Conservation (phyloP, 768 basidiomycete species). For the Naematelia encephala region DNA sequence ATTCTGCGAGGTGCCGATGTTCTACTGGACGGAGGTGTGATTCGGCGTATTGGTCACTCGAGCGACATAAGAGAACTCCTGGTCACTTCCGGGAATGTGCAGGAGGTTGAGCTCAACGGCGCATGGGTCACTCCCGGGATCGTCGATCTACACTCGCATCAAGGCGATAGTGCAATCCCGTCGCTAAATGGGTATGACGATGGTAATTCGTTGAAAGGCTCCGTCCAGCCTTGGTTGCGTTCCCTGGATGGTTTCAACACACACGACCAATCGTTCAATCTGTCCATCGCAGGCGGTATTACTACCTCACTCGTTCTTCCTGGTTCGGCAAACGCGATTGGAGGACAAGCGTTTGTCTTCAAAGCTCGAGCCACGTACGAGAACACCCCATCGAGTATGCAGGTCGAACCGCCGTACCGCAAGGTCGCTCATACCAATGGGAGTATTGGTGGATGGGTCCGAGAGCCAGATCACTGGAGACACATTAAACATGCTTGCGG, state of each 20-base stretch:
- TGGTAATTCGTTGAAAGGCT: constrained; percentile 64
- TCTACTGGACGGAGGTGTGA: constrained; percentile 61
- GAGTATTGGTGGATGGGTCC: constrained; percentile 8
- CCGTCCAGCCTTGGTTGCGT: constrained; percentile 61
- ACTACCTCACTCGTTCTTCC: constrained; percentile 79
- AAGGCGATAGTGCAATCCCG: constrained; percentile 70
- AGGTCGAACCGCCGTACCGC: constrained; percentile 68
- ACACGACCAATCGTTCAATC: constrained; percentile 69
- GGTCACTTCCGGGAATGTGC: constrained; percentile 42
- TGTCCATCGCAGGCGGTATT: constrained; percentile 80
- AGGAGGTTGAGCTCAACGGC: constrained; percentile 59
- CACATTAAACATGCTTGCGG: constrained; percentile 76
- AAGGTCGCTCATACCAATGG: constrained; percentile 44
- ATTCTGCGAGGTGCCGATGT: constrained; percentile 57
- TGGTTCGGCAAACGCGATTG: constrained; percentile 55
- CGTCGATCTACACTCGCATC: constrained; percentile 70
- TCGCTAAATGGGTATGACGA: constrained; percentile 56
- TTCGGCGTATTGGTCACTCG: constrained; percentile 57
- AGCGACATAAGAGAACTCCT: neutral
- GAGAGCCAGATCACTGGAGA: constrained; percentile 61
- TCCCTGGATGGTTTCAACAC: constrained; percentile 82
- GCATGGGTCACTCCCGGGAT: constrained; percentile 71
- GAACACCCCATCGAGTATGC: constrained; percentile 62
- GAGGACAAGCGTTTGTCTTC: constrained; percentile 73
- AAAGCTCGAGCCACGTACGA: constrained; percentile 66